Evolutionary conservation across 768 basidiomycete genomes (phyloP).

Genomic region (Termitomyces sp.): DNA sequence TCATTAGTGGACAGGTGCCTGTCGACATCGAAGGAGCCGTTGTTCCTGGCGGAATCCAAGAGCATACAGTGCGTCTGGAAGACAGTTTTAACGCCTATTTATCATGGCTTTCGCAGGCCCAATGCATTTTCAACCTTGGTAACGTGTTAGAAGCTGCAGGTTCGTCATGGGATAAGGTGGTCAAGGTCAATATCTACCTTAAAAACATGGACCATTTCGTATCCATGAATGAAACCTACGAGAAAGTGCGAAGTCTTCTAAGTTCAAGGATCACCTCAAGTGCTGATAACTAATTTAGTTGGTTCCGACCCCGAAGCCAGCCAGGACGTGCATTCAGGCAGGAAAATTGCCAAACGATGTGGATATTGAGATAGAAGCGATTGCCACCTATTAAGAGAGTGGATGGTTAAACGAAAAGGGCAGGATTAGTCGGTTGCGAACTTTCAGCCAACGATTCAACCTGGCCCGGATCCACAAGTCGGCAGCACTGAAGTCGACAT

Average conservation of each 20-base stretch:
- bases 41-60: conserved; percentile 53
- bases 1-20: conserved; percentile 58
- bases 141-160: conserved; percentile 50
- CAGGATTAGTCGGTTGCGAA: neutral
- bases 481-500: neutral
- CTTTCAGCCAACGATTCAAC: neutral
- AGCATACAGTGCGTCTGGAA: conserved; percentile 44
- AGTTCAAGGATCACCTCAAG: neutral
- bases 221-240: conserved; percentile 55
- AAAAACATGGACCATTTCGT: conserved; percentile 55
- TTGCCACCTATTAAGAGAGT: conserved; percentile 37
- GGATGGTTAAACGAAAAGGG: neutral
- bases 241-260: conserved; percentile 30
- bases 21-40: conserved; percentile 41
- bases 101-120: conserved; percentile 29
- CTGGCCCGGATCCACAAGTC: neutral
- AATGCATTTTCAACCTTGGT: conserved; percentile 51
- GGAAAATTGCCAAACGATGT: conserved; percentile 65
- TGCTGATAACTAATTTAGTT: conserved; percentile 21
- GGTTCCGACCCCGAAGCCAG: conserved; percentile 55
- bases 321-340: conserved; percentile 73
- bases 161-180: conserved; percentile 57
- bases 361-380: conserved; percentile 69
- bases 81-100: neutral
- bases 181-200: conserved; percentile 54